These are phyloP conservation scores for Salix exigua DNA, from an alignment of 345 rosid species.

Conservation along the genomic window DNA sequence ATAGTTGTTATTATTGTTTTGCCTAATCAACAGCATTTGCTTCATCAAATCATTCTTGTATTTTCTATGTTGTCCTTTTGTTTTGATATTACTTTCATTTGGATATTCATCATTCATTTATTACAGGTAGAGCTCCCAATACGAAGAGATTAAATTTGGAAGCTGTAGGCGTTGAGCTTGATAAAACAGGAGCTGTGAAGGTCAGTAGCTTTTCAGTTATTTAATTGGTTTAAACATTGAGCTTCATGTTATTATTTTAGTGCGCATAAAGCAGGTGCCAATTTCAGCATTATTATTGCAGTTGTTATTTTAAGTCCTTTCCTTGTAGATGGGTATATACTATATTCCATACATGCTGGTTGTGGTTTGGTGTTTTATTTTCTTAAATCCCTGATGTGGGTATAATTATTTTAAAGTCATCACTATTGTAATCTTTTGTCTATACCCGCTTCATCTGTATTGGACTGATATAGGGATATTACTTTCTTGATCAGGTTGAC, in stretches of 20 bases:
- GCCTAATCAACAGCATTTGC: neutral
- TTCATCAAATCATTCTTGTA: neutral
- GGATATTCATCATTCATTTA: conserved; percentile 14
- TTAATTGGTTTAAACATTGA: neutral
- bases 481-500: conserved; percentile 61
- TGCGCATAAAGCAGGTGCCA: neutral
- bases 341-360: neutral
- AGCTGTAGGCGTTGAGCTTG: conserved; percentile 85
- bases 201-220: conserved; percentile 33
- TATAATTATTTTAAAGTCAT: neutral
- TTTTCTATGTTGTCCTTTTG: neutral
- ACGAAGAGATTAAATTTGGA: conserved; percentile 84
- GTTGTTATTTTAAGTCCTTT: neutral
- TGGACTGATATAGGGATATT: neutral
- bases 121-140: conserved; percentile 77
- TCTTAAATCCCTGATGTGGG: neutral
- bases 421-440: neutral
- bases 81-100: neutral
- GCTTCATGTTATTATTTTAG: neutral
- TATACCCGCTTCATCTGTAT: neutral
- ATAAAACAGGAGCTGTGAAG: conserved; percentile 79
- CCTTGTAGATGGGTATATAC: neutral
- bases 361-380: neutral
- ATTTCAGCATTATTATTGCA: neutral
- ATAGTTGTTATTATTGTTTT: neutral